Percentiles rank a stretch among this genome's conserved stretches.
Conservation (phyloP, 2,329 filamentous ascomycete genomes). For the Zopfia rhizophila region DNA sequence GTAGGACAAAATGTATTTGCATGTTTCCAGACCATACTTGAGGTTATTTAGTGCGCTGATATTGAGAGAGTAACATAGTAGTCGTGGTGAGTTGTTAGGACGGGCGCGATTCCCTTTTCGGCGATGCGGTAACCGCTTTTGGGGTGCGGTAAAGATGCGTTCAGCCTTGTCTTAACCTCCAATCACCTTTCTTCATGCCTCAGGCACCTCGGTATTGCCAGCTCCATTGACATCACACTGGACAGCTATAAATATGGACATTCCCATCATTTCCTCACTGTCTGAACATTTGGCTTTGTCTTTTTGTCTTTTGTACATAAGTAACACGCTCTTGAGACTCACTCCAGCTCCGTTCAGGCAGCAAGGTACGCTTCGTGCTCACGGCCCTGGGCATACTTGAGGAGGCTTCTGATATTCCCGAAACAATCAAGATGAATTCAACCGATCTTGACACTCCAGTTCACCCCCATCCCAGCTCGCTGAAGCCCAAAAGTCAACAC, state of each 20-base stretch:
- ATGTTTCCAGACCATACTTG: too few relatives aligned
- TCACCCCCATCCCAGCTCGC: too few relatives aligned
- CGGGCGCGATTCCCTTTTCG: neutral
- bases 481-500: too few relatives aligned
- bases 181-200: slow-evolving; percentile 22
- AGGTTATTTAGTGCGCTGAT: too few relatives aligned
- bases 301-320: neutral
- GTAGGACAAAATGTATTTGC: too few relatives aligned
- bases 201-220: slow-evolving; percentile 17
- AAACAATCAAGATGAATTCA: neutral
- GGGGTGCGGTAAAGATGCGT: slow-evolving; percentile 11
- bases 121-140: slow-evolving; percentile 12
- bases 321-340: neutral
- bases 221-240: slow-evolving; percentile 3
- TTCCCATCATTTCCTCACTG: too few relatives aligned
- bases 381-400: slow-evolving; percentile 3
- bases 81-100: too few relatives aligned
- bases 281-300: too few relatives aligned
- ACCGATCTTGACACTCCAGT: neutral
- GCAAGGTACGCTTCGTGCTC: neutral
- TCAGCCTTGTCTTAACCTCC: slow-evolving; percentile 11
- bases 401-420: neutral
- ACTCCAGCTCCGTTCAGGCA: neutral
- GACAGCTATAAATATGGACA: too few relatives aligned
- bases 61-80: too few relatives aligned